Percentiles rank a stretch among this genome's conserved stretches.
phyloP scores from a whole-genome alignment of 164 flowering plant genomes.

The Nymphaea thermarum region DNA sequence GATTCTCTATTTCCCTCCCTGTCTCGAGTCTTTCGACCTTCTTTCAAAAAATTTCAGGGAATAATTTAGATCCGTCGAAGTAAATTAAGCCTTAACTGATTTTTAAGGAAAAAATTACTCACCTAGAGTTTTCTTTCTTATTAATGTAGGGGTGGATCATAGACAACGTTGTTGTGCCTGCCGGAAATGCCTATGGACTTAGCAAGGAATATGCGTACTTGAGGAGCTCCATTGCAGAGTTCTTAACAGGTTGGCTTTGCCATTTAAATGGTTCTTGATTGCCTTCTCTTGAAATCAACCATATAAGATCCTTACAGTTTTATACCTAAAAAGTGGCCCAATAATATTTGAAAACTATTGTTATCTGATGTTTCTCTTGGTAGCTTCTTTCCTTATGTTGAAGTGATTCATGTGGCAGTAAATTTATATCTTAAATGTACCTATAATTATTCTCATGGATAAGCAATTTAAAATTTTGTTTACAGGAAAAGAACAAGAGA shows the following conservation, averaged over 20 bases:
- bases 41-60: no score
- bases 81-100: no score
- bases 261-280: background rate
- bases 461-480: background rate
- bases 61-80: no score
- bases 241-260: conserved; percentile 50
- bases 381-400: background rate
- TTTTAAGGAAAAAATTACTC: no score
- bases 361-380: background rate
- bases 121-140: background rate
- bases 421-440: background rate
- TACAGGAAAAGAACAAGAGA: conserved; percentile 74
- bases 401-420: background rate
- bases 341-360: no score
- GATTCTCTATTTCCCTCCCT: no score
- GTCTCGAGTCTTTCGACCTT: no score
- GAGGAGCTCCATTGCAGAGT: conserved; percentile 63
- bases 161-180: conserved; percentile 80
- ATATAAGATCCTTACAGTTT: background rate
- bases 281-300: background rate
- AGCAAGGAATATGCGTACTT: conserved; percentile 63
- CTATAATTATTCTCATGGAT: no score
- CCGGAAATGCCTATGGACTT: conserved; percentile 57
- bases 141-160: conserved; percentile 79
- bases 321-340: background rate